Conservation (phyloP, 2,329 filamentous ascomycete genomes). For the Fusarium palustre region DNA sequence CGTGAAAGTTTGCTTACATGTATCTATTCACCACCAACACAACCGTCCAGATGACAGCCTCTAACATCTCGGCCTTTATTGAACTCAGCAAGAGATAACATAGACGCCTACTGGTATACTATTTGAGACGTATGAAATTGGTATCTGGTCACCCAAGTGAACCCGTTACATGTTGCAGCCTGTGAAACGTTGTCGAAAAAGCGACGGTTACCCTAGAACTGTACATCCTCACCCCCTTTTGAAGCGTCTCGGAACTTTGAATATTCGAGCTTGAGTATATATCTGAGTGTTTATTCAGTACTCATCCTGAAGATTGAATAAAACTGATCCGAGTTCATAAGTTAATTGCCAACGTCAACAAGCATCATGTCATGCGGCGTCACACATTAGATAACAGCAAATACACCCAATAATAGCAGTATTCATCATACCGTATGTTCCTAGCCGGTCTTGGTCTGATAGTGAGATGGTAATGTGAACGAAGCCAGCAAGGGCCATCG, state of each 20-base stretch:
- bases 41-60: not conserved
- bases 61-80: not conserved
- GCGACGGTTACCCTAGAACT: not conserved
- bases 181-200: not conserved
- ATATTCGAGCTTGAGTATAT: not conserved
- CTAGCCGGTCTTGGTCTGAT: not conserved
- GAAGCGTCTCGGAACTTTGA: not conserved
- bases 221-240: not conserved
- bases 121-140: too few species aligned
- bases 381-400: not conserved
- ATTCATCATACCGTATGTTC: not conserved
- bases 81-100: not conserved
- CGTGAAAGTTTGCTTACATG: conserved; percentile 15
- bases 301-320: not conserved
- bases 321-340: not conserved
- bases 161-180: not conserved
- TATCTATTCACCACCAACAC: conserved; percentile 13
- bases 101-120: not conserved
- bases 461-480: not conserved
- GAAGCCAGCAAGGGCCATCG: not conserved
- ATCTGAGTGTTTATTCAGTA: not conserved
- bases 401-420: not conserved
- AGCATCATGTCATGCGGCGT: not conserved
- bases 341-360: not conserved
- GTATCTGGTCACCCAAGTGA: not conserved